Percentiles rank a stretch among this genome's conserved stretches.
These are phyloP conservation scores for Lycium barbarum DNA, from an alignment of 257 asterid species.

Conservation along the genomic window DNA sequence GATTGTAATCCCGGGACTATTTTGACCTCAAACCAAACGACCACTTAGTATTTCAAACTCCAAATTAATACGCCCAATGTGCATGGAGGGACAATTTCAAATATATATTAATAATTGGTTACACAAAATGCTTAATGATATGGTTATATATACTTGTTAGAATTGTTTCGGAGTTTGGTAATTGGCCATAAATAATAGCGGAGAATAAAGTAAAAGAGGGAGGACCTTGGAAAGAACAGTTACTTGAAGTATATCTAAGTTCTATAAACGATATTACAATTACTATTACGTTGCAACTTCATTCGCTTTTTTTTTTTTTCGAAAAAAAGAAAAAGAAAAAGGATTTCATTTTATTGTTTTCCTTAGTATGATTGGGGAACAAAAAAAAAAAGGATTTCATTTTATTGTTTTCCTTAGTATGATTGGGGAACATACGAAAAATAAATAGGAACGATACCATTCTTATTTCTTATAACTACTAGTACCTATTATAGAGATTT, in stretches of 20 bases:
- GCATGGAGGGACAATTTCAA: neutral
- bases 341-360: no score
- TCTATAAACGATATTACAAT: neutral
- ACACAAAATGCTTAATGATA: neutral
- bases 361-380: neutral
- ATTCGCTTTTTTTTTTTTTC: no score
- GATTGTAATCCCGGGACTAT: no score
- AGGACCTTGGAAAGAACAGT: neutral
- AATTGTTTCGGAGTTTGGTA: neutral
- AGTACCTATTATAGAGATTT: neutral
- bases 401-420: no score
- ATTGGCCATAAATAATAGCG: neutral
- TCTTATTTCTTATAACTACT: neutral
- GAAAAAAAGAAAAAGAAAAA: no score
- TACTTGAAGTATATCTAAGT: no score
- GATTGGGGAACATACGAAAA: neutral
- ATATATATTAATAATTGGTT: no score
- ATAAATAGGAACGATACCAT: no score
- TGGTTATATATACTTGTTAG: neutral
- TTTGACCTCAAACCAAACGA: no score
- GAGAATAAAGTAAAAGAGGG: neutral
- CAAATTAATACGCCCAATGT: neutral
- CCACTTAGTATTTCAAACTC: no score
- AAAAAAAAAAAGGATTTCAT: no score
- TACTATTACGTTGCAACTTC: no score